Base-by-base conservation (phyloP, 495 filamentous ascomycete genomes). In the Aspergillus taichungensis region DNA sequence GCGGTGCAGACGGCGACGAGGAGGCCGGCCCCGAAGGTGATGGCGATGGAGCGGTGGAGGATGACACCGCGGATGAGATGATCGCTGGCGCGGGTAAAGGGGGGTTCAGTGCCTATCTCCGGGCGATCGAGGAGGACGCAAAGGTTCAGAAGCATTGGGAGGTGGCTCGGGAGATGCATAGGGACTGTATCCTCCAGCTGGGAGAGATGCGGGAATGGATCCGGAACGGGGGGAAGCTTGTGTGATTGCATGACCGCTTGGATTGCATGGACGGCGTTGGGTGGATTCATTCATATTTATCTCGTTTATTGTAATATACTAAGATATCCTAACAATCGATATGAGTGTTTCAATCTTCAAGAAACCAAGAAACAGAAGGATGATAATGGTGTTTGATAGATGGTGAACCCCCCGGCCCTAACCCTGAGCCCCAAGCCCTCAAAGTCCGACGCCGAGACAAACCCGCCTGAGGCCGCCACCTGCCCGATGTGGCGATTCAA, bases 81-180 rank as follows among this genome's bases (percentile, higher is more conserved):
- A 37, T 63, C 11, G 51, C 58, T 6, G 59, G 58, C 12, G 53
- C 50, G 5, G 55, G 47, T 12, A 66, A 66, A 44, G 64, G 66
- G 0, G 77, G 77, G 0, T 80, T 71, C 49, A 55, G 61, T 18
- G 74, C 74, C 5, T 92, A 92, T 51, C 40, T 80, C 48, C 56
- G 63, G 28, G 73, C 72, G 6, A 55, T 88, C 24, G 73, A 81
- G 53, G 74, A 88, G 59, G 85, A 91, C 56, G 68, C 71, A 37
- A 60, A 55, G 29, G 76, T 87, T 1, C 62, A 79, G 28, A 68
- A 74, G 51, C 72, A 78, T 47, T 94, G 86, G 87, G 63, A 72
- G 32, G 61, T 77, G 6, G 77, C 77, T 0, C 74, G 71, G 28
- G 84, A 83, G 42, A 67, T 72, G 53, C 87, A 94, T 57, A 68